Conservation (phyloP, 2,329 filamentous ascomycete genomes). For the Colletotrichum magnum region DNA sequence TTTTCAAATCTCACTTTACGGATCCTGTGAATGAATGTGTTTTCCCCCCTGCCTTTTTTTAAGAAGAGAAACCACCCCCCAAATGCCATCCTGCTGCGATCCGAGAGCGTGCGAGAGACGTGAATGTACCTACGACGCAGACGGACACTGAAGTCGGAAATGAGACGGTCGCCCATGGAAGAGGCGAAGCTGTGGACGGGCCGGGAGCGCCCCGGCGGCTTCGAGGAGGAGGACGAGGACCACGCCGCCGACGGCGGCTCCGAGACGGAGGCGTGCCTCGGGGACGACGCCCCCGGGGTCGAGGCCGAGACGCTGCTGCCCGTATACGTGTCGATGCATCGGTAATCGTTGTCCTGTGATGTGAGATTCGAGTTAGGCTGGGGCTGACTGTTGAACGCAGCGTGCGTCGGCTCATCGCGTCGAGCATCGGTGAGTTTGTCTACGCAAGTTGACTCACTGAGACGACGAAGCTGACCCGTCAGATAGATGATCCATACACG, state of each 20-base stretch:
- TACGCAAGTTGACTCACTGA: background rate
- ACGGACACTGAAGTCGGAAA: slow-evolving; percentile 20
- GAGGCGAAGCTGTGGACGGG: slow-evolving; percentile 34
- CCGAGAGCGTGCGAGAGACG: slow-evolving; percentile 7
- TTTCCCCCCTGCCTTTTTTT: background rate
- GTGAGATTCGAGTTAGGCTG: background rate
- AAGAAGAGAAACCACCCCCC: background rate
- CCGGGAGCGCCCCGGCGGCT: slow-evolving; percentile 8
- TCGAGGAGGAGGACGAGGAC: slow-evolving; percentile 22
- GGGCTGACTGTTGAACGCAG: slow-evolving; percentile 18
- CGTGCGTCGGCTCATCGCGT: slow-evolving; percentile 35
- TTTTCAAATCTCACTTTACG: background rate
- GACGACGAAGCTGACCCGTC: slow-evolving; percentile 2
- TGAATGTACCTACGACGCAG: slow-evolving; percentile 40
- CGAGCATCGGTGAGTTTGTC: slow-evolving; percentile 29
- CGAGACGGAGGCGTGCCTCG: slow-evolving; percentile 37
- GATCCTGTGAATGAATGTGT: too few relatives aligned
- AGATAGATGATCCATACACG: slow-evolving; percentile 58
- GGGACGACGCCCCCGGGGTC: background rate
- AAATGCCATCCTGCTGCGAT: background rate
- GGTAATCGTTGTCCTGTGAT: slow-evolving; percentile 1
- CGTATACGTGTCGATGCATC: slow-evolving; percentile 38
- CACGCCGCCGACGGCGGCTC: slow-evolving; percentile 25
- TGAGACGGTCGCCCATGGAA: slow-evolving; percentile 33
- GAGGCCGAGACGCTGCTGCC: slow-evolving; percentile 13